Conservation (phyloP, 2,329 filamentous ascomycete genomes). For the Waltergamsia citrina region DNA sequence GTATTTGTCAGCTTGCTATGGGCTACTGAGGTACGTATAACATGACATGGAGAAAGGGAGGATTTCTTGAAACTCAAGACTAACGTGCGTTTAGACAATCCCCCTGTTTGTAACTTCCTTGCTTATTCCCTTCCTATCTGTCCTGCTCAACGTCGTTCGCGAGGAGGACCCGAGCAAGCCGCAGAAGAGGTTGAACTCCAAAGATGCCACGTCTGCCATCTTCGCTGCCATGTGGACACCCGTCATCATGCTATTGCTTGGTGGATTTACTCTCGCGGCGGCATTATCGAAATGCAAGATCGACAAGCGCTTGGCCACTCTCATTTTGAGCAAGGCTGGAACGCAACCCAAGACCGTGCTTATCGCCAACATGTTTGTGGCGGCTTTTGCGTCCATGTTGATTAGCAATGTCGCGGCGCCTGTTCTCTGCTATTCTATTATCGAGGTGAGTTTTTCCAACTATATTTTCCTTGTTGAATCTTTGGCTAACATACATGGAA, state of each 20-base stretch:
- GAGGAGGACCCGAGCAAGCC: slow-evolving; percentile 51
- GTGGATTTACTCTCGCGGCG: slow-evolving; percentile 91
- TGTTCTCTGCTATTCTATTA: slow-evolving; percentile 94
- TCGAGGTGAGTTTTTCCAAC: slow-evolving; percentile 54
- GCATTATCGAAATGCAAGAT: slow-evolving; percentile 96
- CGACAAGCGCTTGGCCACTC: slow-evolving; percentile 92
- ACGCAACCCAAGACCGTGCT: slow-evolving; percentile 83
- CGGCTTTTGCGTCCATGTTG: slow-evolving; percentile 96
- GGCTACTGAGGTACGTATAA: slow-evolving; percentile 73
- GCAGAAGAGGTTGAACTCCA: slow-evolving; percentile 63
- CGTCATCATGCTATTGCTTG: slow-evolving; percentile 94
- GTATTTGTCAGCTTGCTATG: slow-evolving; percentile 89
- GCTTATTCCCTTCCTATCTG: slow-evolving; percentile 85
- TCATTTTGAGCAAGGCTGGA: slow-evolving; percentile 92
- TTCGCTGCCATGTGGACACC: slow-evolving; percentile 98
- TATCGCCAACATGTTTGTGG: slow-evolving; percentile 97
- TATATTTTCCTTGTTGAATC: not conserved
- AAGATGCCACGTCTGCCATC: slow-evolving; percentile 72
- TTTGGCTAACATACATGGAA: slow-evolving; percentile 21
- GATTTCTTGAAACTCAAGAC: slow-evolving; percentile 10
- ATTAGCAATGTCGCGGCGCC: slow-evolving; percentile 98
- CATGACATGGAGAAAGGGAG: not conserved
- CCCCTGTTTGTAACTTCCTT: slow-evolving; percentile 95
- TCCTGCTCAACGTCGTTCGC: slow-evolving; percentile 76
- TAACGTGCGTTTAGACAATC: slow-evolving; percentile 57